Base-by-base conservation (phyloP, 306 rosid genomes). In the Adenanthera pavonina region DNA sequence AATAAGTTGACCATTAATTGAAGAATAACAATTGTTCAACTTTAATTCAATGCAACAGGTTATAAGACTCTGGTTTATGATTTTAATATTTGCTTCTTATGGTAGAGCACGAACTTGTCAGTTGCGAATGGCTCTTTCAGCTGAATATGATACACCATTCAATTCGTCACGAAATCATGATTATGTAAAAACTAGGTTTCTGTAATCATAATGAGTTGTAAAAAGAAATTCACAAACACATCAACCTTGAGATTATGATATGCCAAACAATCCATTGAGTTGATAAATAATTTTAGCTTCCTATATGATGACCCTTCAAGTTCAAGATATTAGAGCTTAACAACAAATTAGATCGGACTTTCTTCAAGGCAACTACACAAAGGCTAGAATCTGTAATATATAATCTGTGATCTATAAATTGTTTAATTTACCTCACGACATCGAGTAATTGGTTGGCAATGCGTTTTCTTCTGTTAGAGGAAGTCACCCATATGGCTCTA, bases 401-500 rank as follows among this genome's bases (percentile, higher is more conserved):
- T 25, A 25, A 25, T 25, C 30, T 25, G 30, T 25, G 30, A 19
- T 47, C 70, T 38, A 38, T 4, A 33, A 69, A 70, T 62, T 15
- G 6, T 48, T 48, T 20, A 82, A 17, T 38, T 85, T 88, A 90
- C 97, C 98, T 92, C 83, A 86, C 92, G 13, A 94, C 88, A 82
- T 92, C 97, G 17, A 95, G 86, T 70, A 91, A 78, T 17, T 89
- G 92, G 85, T 78, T 90, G 80, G 95, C 97, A 70, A 92, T 83
- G 77, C 46, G 81, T 74, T 92, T 92, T 86, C 95, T 89, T 87
- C 97, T 90, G 81, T 90, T 88, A 40, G 92, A 85, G 56, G 93
- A 91, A 80, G 92, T 85, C 46, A 94, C 97, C 98, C 97, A 94
- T 75, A 94, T 89, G 74, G 94, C 97, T 84, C 92, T 88, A 77